A percentile compares a stretch with the other conserved stretches of the same genome.
Evolutionary conservation across 1,139 yeast species (phyloP).

Genomic region (Maudiozyma humilis): DNA sequence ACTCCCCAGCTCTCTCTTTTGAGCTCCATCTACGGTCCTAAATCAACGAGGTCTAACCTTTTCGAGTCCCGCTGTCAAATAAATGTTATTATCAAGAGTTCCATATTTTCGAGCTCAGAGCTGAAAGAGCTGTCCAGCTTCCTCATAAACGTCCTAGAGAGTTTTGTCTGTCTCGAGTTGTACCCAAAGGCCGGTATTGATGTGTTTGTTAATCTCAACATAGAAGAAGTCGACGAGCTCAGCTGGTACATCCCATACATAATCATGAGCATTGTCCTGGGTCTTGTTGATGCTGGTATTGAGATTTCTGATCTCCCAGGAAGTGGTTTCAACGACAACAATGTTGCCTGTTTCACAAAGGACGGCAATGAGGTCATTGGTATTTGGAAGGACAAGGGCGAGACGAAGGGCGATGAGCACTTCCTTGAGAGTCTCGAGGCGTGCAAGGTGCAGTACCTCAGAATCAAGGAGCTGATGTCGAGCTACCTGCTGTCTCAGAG

Average conservation of each 20-base stretch:
- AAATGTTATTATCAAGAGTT: slow-evolving; percentile 54
- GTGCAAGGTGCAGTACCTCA: slow-evolving; percentile 19
- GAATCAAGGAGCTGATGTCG: slow-evolving; percentile 19
- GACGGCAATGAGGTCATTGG: slow-evolving; percentile 33
- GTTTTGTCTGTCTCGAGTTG: slow-evolving; percentile 50
- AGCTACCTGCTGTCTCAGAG: slow-evolving; percentile 11
- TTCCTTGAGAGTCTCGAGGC: slow-evolving; percentile 14
- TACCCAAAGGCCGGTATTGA: slow-evolving; percentile 89
- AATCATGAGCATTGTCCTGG: slow-evolving; percentile 55
- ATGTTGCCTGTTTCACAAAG: slow-evolving; percentile 31
- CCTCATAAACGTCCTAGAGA: slow-evolving; percentile 30
- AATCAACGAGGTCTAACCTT: slow-evolving; percentile 66
- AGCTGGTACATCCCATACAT: slow-evolving; percentile 21
- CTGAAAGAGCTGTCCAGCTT: slow-evolving; percentile 32
- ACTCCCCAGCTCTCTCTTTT: slow-evolving; percentile 39
- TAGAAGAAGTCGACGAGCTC: slow-evolving; percentile 27
- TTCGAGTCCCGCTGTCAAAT: slow-evolving; percentile 63
- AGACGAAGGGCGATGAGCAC: slow-evolving; percentile 14
- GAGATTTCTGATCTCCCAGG: slow-evolving; percentile 72
- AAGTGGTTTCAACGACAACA: slow-evolving; percentile 45
- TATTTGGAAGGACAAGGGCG: slow-evolving; percentile 29
- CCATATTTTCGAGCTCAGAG: slow-evolving; percentile 27
- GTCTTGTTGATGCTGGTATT: slow-evolving; percentile 76
- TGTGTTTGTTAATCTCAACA: slow-evolving; percentile 49
- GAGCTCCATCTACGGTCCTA: slow-evolving; percentile 78